These are phyloP conservation scores for Colletotrichum sp. DNA, from an alignment of 2,329 filamentous ascomycete species.

Conservation along the genomic window DNA sequence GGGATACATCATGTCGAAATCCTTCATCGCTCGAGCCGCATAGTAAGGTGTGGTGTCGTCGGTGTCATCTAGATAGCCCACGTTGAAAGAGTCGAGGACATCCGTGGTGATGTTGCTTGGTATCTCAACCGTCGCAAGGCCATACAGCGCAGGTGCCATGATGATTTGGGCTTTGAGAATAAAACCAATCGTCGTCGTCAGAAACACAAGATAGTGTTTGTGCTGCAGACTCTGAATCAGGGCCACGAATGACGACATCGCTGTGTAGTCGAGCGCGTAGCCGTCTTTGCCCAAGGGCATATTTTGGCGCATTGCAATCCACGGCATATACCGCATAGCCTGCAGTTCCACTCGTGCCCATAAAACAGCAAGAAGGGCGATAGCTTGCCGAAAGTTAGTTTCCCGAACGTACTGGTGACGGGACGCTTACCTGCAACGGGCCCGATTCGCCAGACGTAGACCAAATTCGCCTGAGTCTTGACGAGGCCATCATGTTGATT, in stretches of 20 bases:
- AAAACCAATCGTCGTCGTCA: not conserved
- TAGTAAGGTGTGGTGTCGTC: not conserved
- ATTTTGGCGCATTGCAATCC: not conserved
- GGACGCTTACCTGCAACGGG: not conserved
- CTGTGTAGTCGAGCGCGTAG: not conserved
- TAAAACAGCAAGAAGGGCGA: not conserved
- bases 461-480: not conserved
- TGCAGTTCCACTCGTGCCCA: conserved; percentile 9
- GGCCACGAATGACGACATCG: not conserved
- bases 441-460: not conserved
- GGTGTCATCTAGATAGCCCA: not conserved
- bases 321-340: conserved; percentile 4
- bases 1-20: not conserved
- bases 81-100: not conserved
- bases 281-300: not conserved
- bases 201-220: not conserved
- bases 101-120: not conserved
- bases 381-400: not conserved
- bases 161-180: not conserved
- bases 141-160: not conserved
- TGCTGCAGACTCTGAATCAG: not conserved
- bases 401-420: not conserved
- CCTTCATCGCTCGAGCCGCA: not conserved
- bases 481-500: not conserved
- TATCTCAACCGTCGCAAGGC: not conserved